Conservation (phyloP, 1,284 basidiomycete genomes). For the Tilletiaria anomala region DNA sequence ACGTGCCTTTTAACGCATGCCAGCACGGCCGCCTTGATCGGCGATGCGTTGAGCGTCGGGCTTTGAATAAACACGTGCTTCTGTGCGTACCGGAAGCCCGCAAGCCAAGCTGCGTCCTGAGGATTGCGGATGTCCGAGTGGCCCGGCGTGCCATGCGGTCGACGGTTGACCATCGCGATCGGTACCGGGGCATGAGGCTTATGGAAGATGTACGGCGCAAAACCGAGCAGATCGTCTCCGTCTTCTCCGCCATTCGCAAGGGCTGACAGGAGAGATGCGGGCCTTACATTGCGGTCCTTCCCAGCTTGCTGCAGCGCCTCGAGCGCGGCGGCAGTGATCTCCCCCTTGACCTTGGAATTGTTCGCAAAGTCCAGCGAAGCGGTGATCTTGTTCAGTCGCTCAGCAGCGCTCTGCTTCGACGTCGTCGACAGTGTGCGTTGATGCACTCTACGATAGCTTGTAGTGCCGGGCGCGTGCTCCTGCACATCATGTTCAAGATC, state of each 20-base stretch:
- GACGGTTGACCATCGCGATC: constrained; percentile 58
- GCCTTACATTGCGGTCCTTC: too few relatives aligned
- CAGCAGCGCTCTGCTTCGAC: constrained; percentile 22
- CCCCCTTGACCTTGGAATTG: constrained; percentile 32
- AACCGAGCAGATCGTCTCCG: constrained; percentile 25
- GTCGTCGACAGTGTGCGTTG: constrained; percentile 20
- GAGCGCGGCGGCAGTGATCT: constrained; percentile 20
- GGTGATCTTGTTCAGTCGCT: constrained; percentile 26
- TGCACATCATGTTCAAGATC: too few relatives aligned
- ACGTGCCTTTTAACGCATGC: constrained; percentile 54
- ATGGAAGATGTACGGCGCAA: constrained; percentile 30
- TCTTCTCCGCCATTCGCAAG: constrained; percentile 2
- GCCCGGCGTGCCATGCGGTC: constrained; percentile 51
- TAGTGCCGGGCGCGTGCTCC: constrained; percentile 16
- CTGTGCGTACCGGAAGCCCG: constrained; percentile 55
- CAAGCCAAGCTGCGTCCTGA: constrained; percentile 63
- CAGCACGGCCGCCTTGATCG: constrained; percentile 53
- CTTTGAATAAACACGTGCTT: constrained; percentile 53
- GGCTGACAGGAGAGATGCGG: too few relatives aligned
- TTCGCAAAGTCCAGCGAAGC: constrained; percentile 36
- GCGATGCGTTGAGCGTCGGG: constrained; percentile 60
- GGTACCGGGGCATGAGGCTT: constrained; percentile 47
- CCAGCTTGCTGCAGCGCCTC: too few relatives aligned
- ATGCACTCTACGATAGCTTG: constrained; percentile 19
- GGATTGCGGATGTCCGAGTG: constrained; percentile 51